Evolutionary conservation across 495 filamentous ascomycete genomes (phyloP), one percentile per base, ranked within the genome.

Genomic region (Aspergillus sclerotiicarbonarius): DNA sequence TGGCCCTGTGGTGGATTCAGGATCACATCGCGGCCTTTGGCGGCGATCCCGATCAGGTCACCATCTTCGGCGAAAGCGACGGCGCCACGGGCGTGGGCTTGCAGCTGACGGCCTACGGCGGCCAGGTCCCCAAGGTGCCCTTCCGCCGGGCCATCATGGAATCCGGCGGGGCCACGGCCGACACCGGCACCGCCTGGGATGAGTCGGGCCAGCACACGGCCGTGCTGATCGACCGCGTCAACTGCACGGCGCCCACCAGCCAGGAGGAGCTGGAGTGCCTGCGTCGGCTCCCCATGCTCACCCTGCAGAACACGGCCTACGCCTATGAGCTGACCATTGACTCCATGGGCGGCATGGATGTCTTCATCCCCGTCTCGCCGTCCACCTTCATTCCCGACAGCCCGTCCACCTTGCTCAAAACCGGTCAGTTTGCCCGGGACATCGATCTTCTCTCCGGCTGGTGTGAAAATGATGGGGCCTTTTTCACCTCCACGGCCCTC

Each of bases 1-100:
- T 73, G 20, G 76, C 71, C 30, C 68, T 76, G 2, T 64, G 72
- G 35, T 75, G 72, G 71, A 60, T 72, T 8, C 67, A 61, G 10
- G 51, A 65, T 8, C 70, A 75, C 54, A 72, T 71, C 15, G 64
- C 57, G 18, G 44, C 43, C 19, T 73, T 74, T 31, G 74, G 74
- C 48, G 77, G 71, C 16, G 69, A 74, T 49, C 67, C 64, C 8
- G 15, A 29, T 12, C 49, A 20, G 30, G 58, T 61, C 20, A 61
- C 58, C 10, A 56, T 61, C 30, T 8, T 61, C 1, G 53, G 58
- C 21, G 67, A 72, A 21, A 65, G 62, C 35, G 62, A 63, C n/a
- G 69, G 69, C n/a, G 65, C 43, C 0, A 19, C 29, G 10, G 62
- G 60, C n/a, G 68, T 69, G 19, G 59, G 61, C 19, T 35, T 50